A percentile compares a stretch with the other conserved stretches of the same genome.
Evolutionary conservation across 257 asterid genomes (phyloP).

Genomic region (Nicotiana noctiflora): DNA sequence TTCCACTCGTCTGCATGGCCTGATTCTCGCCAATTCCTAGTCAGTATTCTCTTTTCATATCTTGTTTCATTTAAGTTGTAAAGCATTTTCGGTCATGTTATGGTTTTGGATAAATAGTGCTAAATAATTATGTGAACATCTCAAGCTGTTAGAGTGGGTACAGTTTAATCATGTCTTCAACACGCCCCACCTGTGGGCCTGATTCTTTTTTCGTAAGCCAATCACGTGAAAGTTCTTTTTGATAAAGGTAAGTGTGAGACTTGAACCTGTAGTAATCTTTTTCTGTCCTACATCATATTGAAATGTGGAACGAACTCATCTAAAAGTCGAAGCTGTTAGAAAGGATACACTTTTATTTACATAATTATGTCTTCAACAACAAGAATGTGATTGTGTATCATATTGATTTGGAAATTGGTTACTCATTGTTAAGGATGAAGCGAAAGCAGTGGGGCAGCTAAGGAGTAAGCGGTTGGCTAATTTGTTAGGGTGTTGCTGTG

Average conservation of each 20-base stretch:
- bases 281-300: not conserved
- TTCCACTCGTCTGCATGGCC: slow-evolving; percentile 49
- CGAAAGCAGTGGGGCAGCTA: slow-evolving; percentile 37
- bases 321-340: not conserved
- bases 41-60: slow-evolving; percentile 8
- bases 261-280: not conserved
- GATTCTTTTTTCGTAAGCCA: not conserved
- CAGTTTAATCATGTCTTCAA: not conserved
- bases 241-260: not conserved
- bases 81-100: not conserved
- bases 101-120: too few relatives aligned
- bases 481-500: slow-evolving; percentile 40
- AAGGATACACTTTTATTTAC: not conserved
- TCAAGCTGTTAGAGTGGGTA: not conserved
- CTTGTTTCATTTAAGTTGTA: not conserved
- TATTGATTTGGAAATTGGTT: not conserved
- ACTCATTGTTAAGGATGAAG: slow-evolving; percentile 31
- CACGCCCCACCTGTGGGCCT: not conserved
- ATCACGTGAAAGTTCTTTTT: not conserved
- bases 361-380: not conserved
- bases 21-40: slow-evolving; percentile 41
- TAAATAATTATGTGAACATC: not conserved
- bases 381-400: too few relatives aligned
- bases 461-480: slow-evolving; percentile 39
- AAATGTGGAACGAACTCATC: not conserved